Evolutionary conservation across 371 early-diverging fungal genomes (phyloP).

Genomic region (Mortierella sp.): DNA sequence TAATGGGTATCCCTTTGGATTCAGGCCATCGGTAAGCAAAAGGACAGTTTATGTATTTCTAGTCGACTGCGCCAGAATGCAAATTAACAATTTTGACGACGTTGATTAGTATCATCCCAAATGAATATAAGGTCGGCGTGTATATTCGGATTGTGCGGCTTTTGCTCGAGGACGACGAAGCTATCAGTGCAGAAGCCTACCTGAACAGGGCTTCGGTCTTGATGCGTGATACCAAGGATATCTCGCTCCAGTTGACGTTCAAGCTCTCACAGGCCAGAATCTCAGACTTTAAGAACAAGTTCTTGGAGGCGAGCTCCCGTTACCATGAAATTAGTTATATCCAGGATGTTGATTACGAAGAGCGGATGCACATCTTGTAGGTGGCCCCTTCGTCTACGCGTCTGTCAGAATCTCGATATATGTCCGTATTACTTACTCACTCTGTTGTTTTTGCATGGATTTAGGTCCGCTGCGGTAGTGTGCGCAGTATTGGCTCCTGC

Average conservation of each 20-base stretch:
- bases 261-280: conserved; percentile 88
- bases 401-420: neutral
- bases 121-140: conserved; percentile 82
- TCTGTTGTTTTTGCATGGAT: neutral
- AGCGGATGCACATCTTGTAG: conserved; percentile 75
- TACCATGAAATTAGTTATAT: conserved; percentile 89
- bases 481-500: conserved; percentile 94
- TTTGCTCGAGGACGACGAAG: conserved; percentile 87
- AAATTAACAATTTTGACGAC: neutral
- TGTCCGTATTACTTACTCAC: neutral
- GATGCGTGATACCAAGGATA: conserved; percentile 67
- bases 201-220: conserved; percentile 84
- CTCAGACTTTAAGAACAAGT: conserved; percentile 86
- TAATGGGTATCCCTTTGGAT: conserved; percentile 88
- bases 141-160: conserved; percentile 89
- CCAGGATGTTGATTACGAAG: conserved; percentile 68
- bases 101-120: conserved; percentile 71
- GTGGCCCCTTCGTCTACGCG: conserved; percentile 8
- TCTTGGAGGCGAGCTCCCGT: conserved; percentile 87
- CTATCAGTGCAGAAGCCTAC: conserved; percentile 82
- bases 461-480: conserved; percentile 73
- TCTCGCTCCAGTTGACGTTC: conserved; percentile 65
- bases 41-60: neutral
- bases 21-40: conserved; percentile 81
- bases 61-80: conserved; percentile 27